phyloP scores from a whole-genome alignment of 768 basidiomycete genomes.

The Xerocomus spinulosus region DNA sequence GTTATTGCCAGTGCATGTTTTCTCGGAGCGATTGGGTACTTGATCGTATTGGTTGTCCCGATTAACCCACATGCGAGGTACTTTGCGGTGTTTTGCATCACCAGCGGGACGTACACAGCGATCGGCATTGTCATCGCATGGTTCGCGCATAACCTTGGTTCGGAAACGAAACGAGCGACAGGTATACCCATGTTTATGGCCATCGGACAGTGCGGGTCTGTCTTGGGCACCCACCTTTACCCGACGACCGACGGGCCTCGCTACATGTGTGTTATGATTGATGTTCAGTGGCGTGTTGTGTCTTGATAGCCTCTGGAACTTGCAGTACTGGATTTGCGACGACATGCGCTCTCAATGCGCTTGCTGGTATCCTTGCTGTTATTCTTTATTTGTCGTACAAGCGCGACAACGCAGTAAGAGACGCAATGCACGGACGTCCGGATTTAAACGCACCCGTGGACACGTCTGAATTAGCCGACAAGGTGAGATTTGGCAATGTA shows the following conservation, averaged over 20 bases:
- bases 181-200: constrained; percentile 78
- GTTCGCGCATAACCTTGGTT: constrained; percentile 77
- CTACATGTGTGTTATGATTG: constrained; percentile 49
- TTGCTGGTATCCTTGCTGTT: constrained; percentile 28
- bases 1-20: constrained; percentile 29
- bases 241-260: constrained; percentile 58
- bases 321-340: constrained; percentile 53
- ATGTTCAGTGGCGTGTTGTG: neutral
- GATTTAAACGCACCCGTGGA: constrained; percentile 47
- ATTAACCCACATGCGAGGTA: constrained; percentile 61
- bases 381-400: constrained; percentile 59
- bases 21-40: constrained; percentile 44
- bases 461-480: constrained; percentile 62
- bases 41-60: constrained; percentile 53
- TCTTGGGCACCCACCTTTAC: constrained; percentile 73
- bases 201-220: constrained; percentile 73
- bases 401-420: constrained; percentile 52
- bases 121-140: constrained; percentile 74
- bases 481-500: too few relatives aligned
- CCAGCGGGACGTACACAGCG: constrained; percentile 69
- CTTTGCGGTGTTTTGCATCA: constrained; percentile 75
- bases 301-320: neutral
- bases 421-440: constrained; percentile 49
- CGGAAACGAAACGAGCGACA: constrained; percentile 71
- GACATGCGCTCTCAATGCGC: constrained; percentile 31